A percentile compares a stretch with the other conserved stretches of the same genome.
Conservation (phyloP, 345 rosid genomes). For the Geranium brycei region DNA sequence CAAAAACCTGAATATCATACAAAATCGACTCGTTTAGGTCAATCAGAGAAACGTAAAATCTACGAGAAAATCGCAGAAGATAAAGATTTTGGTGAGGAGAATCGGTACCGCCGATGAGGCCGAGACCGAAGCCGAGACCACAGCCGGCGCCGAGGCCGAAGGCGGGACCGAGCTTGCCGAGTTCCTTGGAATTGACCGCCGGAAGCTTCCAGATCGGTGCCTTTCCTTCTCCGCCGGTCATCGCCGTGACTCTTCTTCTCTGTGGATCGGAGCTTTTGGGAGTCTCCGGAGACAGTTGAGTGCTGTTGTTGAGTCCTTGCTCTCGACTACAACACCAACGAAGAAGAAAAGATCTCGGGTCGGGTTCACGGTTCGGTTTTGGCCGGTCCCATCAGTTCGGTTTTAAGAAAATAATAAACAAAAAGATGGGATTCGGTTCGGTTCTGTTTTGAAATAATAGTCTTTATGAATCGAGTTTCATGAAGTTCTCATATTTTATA, state of each 20-base stretch:
- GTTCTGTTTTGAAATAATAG: too few species aligned
- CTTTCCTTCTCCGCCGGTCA: constrained; percentile 18
- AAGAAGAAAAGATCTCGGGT: too few species aligned
- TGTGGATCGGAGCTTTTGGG: not conserved
- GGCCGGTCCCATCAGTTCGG: too few species aligned
- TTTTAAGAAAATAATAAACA: too few species aligned
- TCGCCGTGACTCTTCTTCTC: not conserved
- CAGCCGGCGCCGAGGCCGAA: constrained; percentile 79
- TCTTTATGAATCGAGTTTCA: too few species aligned
- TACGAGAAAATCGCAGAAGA: not conserved
- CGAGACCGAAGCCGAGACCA: constrained; percentile 69
- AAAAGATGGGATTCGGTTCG: too few species aligned
- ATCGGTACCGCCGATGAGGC: constrained; percentile 63
- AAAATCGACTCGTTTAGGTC: not conserved
- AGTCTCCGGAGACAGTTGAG: too few species aligned
- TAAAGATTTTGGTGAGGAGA: not conserved
- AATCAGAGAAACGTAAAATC: not conserved
- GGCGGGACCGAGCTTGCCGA: constrained; percentile 72
- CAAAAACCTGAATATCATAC: not conserved
- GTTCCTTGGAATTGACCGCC: constrained; percentile 36
- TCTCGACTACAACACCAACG: too few species aligned
- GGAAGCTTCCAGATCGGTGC: constrained; percentile 84
- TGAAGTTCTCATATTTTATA: too few species aligned
- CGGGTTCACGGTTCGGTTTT: too few species aligned
- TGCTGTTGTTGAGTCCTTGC: too few species aligned